Conservation (phyloP, 345 rosid genomes). For the Cardiospermum halicacabum region DNA sequence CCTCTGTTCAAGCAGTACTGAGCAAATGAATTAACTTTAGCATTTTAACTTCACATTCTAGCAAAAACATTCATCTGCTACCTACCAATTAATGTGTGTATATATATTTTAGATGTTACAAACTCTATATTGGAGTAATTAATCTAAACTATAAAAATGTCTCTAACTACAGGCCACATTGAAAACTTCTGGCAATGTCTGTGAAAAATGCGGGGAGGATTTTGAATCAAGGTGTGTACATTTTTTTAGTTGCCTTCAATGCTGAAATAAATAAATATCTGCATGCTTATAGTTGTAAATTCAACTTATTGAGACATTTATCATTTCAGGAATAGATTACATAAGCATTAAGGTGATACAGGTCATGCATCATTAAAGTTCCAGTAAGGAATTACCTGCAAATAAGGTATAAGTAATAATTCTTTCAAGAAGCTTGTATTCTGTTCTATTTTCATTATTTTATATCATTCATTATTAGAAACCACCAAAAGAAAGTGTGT, state of each 20-base stretch:
- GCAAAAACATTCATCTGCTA: too few species aligned
- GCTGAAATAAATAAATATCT: neutral
- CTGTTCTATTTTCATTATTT: neutral
- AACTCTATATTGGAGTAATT: neutral
- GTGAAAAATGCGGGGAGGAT: conserved; percentile 80
- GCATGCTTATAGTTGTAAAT: neutral
- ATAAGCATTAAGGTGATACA: conserved; percentile 67
- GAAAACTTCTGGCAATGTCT: conserved; percentile 49
- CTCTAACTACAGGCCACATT: conserved; percentile 46
- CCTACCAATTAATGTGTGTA: neutral
- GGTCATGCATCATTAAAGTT: conserved; percentile 68
- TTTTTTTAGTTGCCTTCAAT: neutral
- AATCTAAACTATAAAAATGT: conserved; percentile 7
- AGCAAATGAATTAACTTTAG: neutral
- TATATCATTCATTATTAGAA: neutral
- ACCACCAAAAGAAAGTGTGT: too few species aligned
- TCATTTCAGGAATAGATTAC: conserved; percentile 60
- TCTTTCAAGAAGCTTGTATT: neutral
- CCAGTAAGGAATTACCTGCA: conserved; percentile 24
- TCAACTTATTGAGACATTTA: neutral
- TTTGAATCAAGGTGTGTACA: conserved; percentile 67
- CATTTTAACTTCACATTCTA: neutral
- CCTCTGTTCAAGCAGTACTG: neutral
- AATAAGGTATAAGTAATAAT: neutral
- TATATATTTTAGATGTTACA: neutral